Conservation (phyloP, 208 protist species). For the Perkinsela sp. region DNA sequence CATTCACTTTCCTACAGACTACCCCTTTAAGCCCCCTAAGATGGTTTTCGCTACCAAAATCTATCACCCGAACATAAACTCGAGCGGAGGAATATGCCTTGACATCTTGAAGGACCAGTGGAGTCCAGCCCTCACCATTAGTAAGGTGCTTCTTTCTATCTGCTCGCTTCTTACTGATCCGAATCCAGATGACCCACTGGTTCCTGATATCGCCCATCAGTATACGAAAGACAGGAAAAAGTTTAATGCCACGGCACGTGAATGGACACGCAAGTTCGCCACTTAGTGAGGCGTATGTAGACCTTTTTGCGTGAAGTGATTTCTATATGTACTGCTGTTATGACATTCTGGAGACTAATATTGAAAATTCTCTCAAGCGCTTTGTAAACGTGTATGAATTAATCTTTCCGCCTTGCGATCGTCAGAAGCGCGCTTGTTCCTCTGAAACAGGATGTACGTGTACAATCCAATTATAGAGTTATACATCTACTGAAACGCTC, state of each 20-base stretch:
- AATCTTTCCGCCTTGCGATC: too few species aligned
- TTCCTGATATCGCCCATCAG: slow-evolving; percentile 83
- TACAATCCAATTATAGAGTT: too few species aligned
- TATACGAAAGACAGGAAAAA: slow-evolving; percentile 71
- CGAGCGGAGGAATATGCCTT: slow-evolving; percentile 85
- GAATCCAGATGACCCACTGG: slow-evolving; percentile 95
- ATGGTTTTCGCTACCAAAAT: slow-evolving; percentile 77
- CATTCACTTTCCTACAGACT: slow-evolving; percentile 92
- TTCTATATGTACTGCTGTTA: too few species aligned
- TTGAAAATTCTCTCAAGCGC: too few species aligned
- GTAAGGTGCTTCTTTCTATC: slow-evolving; percentile 91
- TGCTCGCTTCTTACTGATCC: slow-evolving; percentile 91
- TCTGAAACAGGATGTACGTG: too few species aligned
- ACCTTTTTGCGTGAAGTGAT: too few species aligned
- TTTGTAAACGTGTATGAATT: too few species aligned
- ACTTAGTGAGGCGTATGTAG: too few species aligned
- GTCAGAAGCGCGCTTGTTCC: too few species aligned
- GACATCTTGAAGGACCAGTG: slow-evolving; percentile 91
- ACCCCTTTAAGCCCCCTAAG: slow-evolving; percentile 81
- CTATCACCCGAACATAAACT: slow-evolving; percentile 89
- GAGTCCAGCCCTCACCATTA: slow-evolving; percentile 87
- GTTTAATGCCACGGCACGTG: slow-evolving; percentile 66
- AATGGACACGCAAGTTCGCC: slow-evolving; percentile 54
- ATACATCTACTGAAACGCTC: too few species aligned
- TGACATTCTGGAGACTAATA: too few species aligned